These are phyloP conservation scores for Fusarium keratoplasticum DNA, from an alignment of 2,329 filamentous ascomycete genomes.

Conservation along the genomic window DNA sequence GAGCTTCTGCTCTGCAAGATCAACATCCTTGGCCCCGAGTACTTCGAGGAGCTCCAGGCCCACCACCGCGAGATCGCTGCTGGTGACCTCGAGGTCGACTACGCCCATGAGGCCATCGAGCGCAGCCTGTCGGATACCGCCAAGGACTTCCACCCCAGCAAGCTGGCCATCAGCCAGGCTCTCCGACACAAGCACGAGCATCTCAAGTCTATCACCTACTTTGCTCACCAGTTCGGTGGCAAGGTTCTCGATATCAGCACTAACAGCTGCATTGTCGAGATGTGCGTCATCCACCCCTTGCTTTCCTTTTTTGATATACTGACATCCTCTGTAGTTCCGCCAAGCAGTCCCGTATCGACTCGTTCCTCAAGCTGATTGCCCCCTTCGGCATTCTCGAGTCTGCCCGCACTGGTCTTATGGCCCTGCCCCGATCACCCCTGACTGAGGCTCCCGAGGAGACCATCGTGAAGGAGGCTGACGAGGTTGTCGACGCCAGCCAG, in stretches of 20 bases:
- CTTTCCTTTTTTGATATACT: slow-evolving; percentile 19
- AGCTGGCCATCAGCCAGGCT: slow-evolving; percentile 86
- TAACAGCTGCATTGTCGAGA: slow-evolving; percentile 97
- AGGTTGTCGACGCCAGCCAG: slow-evolving; percentile 93
- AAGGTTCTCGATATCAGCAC: slow-evolving; percentile 98
- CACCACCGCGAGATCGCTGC: slow-evolving; percentile 91
- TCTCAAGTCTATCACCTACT: slow-evolving; percentile 93
- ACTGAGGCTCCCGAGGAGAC: slow-evolving; percentile 77
- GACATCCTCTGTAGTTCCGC: slow-evolving; percentile 72
- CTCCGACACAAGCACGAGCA: slow-evolving; percentile 98
- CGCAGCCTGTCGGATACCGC: slow-evolving; percentile 59
- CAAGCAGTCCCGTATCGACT: slow-evolving; percentile 93
- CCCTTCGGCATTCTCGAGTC: slow-evolving; percentile 98
- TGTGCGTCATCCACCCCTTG: slow-evolving; percentile 69
- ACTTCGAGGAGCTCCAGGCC: slow-evolving; percentile 95
- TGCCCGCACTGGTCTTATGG: slow-evolving; percentile 95
- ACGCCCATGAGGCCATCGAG: slow-evolving; percentile 50
- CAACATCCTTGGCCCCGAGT: slow-evolving; percentile 95
- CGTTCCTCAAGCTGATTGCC: slow-evolving; percentile 93
- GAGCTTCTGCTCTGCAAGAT: slow-evolving; percentile 96
- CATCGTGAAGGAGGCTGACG: slow-evolving; percentile 85
- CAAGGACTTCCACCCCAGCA: slow-evolving; percentile 89
- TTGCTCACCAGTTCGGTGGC: slow-evolving; percentile 96
- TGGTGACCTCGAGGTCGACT: slow-evolving; percentile 60
- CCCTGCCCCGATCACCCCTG: slow-evolving; percentile 91